Base-by-base conservation (phyloP, 495 filamentous ascomycete genomes). In the Alectoria sarmentosa region DNA sequence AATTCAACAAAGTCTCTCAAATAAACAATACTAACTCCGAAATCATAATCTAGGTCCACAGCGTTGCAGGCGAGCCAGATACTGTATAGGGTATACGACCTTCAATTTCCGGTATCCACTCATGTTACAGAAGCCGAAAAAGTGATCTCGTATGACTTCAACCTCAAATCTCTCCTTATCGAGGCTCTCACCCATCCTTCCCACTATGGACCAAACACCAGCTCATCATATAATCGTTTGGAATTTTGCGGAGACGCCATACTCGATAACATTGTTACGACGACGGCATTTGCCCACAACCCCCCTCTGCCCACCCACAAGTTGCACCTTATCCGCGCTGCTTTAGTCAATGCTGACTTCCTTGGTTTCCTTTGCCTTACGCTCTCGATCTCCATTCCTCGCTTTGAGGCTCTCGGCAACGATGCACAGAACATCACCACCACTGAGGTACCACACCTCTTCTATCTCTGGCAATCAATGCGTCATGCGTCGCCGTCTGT, bases 241-340 rank as follows among this genome's bases (percentile, higher is more conserved):
- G 94, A 98, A 72, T 98, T 91, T 73, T 79, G 97, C 1, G 94
- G 94, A 11, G 94, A 98, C 70, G 82, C 91, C 0, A 76, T 96
- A 15, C 83, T 98, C 0, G 94, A 98, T 71, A 85, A 83, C 72
- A 73, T 96, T 58, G 78, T 98, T 56, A 81, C 88, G 13, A 76
- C 74, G 3, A 73, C 72, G 1, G 75, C 91, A 13, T 84, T 77
- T 66, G 69, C 75, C 0, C 74, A 77, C 42, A 70, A 76, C 3
- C 67, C 69, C 11, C 69, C 80, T 21, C 75, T 93, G 23, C 71
- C 80, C 1, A 84, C 90, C 54, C 73, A 82, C 17, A 70, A 83
- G 23, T 92, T 98, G 85, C 91, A 94, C 65, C 58, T 71, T 11
- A 67, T 93, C 63, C 87, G 87, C 62, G 84, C 89, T 17, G 87